These are phyloP conservation scores for Pyricularia pennisetigena DNA, from an alignment of 2,329 filamentous ascomycete genomes.

Conservation along the genomic window DNA sequence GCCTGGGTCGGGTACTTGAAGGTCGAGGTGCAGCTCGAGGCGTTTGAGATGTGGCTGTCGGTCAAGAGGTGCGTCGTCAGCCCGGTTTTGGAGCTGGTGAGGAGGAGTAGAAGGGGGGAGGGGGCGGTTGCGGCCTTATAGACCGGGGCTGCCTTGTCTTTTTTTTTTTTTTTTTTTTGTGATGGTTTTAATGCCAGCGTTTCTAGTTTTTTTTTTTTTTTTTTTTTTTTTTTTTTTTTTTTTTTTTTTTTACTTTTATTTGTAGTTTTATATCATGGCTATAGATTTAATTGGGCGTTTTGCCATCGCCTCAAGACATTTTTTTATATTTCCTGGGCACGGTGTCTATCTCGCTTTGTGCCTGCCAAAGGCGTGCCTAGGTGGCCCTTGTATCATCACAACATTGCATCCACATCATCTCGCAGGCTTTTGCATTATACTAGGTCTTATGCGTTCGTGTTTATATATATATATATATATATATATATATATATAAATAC, in stretches of 20 bases:
- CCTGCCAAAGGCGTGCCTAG: too few species aligned
- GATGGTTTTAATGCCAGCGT: neutral
- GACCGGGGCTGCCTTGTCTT: neutral
- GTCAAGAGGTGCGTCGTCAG: conserved; percentile 37
- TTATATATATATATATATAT: too few species aligned
- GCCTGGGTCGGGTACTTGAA: conserved; percentile 50
- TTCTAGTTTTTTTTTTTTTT: too few species aligned
- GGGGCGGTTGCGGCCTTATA: neutral
- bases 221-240: neutral
- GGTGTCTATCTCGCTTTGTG: neutral
- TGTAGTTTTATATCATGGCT: neutral
- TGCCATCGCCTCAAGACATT: neutral
- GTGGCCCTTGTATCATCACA: neutral
- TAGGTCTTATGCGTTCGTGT: neutral
- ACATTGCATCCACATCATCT: neutral
- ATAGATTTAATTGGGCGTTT: neutral
- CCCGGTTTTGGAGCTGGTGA: neutral
- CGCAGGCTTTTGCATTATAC: neutral
- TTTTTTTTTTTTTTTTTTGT: neutral
- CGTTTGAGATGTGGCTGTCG: conserved; percentile 52
- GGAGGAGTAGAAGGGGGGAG: neutral
- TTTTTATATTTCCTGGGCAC: neutral
- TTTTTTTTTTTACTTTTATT: neutral
- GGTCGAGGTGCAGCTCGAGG: conserved; percentile 52
- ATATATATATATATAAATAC: too few species aligned